A percentile compares a stretch with the other conserved stretches of the same genome.
Evolutionary conservation across 345 rosid species (phyloP).

Genomic region (Salix brachista): DNA sequence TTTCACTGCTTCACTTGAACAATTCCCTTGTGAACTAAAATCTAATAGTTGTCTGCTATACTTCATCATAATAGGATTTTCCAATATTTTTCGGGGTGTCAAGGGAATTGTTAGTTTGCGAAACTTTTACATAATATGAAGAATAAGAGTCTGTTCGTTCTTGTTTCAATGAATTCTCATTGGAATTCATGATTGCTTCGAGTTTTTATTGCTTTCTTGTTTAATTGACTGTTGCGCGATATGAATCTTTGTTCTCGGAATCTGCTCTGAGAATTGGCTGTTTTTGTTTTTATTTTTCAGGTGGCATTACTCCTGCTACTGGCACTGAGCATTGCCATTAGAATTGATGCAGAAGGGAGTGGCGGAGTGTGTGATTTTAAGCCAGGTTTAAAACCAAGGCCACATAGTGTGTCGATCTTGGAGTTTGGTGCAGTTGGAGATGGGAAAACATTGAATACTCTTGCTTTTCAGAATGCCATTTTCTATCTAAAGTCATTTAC

Average conservation of each 20-base stretch:
- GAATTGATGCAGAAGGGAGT: constrained; percentile 33
- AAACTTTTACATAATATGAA: neutral
- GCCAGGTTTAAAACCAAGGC: constrained; percentile 61
- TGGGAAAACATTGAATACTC: constrained; percentile 68
- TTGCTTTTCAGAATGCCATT: constrained; percentile 89
- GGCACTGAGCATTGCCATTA: constrained; percentile 29
- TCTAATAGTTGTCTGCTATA: neutral
- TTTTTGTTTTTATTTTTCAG: constrained; percentile 6
- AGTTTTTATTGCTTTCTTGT: neutral
- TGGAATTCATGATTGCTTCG: neutral
- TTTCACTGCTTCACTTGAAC: neutral
- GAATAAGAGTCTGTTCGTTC: neutral
- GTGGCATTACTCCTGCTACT: constrained; percentile 26
- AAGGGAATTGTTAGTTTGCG: neutral
- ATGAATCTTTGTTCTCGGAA: neutral
- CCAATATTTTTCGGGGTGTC: neutral
- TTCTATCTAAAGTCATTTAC: constrained; percentile 94
- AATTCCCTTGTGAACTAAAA: neutral
- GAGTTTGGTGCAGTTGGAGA: constrained; percentile 97
- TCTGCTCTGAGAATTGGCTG: neutral
- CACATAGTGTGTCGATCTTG: constrained; percentile 77
- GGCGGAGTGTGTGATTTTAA: constrained; percentile 43
- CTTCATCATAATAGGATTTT: neutral
- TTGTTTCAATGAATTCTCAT: neutral
- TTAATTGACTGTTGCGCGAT: neutral